phyloP scores from a whole-genome alignment of 202 grass and related monocot genomes.

The Schoenoplectus triqueter region DNA sequence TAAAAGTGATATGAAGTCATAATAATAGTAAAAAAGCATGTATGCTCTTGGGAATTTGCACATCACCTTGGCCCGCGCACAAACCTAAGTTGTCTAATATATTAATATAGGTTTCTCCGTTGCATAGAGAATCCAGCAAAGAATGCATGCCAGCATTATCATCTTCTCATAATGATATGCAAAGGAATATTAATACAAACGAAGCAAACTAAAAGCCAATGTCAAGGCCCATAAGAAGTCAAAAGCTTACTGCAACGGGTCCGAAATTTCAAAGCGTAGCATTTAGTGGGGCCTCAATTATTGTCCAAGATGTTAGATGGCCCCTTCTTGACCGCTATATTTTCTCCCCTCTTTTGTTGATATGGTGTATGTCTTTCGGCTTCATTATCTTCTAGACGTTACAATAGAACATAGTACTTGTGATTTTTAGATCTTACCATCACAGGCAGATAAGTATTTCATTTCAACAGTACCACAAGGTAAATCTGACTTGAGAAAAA shows the following conservation, averaged over 20 bases:
- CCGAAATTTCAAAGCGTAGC: background rate
- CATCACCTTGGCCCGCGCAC: background rate
- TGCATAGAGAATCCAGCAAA: background rate
- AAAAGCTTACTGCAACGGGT: no score
- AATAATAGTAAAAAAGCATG: background rate
- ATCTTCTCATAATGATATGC: no score
- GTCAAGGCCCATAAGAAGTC: no score
- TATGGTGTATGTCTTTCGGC: background rate
- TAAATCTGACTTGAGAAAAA: no score
- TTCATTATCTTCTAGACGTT: no score
- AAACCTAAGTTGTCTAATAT: background rate
- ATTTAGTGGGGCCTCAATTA: background rate
- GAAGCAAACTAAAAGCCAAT: no score
- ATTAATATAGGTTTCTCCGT: background rate
- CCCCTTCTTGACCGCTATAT: background rate
- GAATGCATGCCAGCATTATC: background rate
- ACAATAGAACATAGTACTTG: no score
- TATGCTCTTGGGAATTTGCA: background rate
- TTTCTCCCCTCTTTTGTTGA: background rate
- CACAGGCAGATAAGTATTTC: no score
- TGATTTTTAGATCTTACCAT: no score
- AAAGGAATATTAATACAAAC: no score
- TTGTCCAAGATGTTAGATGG: background rate
- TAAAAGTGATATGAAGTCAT: background rate
- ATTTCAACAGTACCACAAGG: no score